phyloP scores from a whole-genome alignment of 345 rosid genomes.

The Lenwebbia sp. region DNA sequence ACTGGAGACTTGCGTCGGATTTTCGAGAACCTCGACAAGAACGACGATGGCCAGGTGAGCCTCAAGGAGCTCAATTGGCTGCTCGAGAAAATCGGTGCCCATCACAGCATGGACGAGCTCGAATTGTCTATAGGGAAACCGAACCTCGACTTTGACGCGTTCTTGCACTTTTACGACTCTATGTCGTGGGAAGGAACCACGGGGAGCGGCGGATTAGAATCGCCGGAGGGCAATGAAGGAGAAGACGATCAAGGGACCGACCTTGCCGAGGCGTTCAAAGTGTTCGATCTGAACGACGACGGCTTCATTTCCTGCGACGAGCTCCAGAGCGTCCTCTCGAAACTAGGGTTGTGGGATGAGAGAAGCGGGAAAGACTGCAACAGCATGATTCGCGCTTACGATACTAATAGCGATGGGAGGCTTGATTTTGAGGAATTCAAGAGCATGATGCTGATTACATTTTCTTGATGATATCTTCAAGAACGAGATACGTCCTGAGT shows the following conservation, averaged over 20 bases:
- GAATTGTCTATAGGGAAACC: conserved; percentile 49
- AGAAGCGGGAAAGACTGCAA: conserved; percentile 36
- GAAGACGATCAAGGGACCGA: conserved; percentile 2
- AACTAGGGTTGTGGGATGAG: conserved; percentile 64
- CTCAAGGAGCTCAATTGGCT: conserved; percentile 69
- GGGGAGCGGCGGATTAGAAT: not conserved
- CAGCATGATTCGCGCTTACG: conserved; percentile 53
- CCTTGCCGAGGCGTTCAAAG: conserved; percentile 48
- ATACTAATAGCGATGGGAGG: conserved; percentile 53
- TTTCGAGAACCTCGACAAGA: conserved; percentile 59
- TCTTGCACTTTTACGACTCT: conserved; percentile 41
- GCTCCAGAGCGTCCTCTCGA: conserved; percentile 43
- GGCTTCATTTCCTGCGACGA: conserved; percentile 69
- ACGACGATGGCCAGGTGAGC: conserved; percentile 52
- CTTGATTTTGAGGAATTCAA: conserved; percentile 79
- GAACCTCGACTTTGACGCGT: conserved; percentile 42
- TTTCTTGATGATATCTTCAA: not conserved
- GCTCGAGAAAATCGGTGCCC: conserved; percentile 37
- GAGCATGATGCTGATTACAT: conserved; percentile 48
- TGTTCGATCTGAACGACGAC: conserved; percentile 63
- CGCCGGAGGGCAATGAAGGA: not conserved
- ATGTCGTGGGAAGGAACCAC: conserved; percentile 2
- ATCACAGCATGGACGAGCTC: conserved; percentile 30
- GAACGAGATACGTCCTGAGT: not conserved
- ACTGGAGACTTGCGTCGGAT: conserved; percentile 39